Evolutionary conservation across 768 basidiomycete species (phyloP), one percentile per base, ranked within the genome.

Genomic region (Pleurotus djamor): DNA sequence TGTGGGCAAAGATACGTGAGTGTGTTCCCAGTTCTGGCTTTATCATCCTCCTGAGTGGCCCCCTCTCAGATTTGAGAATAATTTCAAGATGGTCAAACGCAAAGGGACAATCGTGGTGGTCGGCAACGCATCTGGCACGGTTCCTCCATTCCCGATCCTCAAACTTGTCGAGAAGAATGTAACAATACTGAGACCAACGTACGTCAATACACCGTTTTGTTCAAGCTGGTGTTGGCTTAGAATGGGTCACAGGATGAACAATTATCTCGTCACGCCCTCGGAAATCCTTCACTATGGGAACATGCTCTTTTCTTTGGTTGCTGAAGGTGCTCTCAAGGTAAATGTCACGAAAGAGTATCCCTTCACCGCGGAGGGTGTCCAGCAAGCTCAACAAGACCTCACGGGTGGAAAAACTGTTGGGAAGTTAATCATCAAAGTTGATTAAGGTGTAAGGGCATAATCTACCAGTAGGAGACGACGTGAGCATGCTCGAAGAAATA

Each of bases 1-100:
- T 33, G 94, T 99, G n/a, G 96, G 96, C 1, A 96, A 92, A 76
- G 91, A 94, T 70, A 98, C 95, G 83, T 96, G 73, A 59, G 90
- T 79, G 8, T 13, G 37, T 34, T 28, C 21, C 21, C 21, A 28
- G 21, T 28, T 28, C 21, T 28, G 3, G 21, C 21, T 28, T 28
- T 28, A 28, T 28, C 21, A 28, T 28, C 21, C 21, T 28, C 21
- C 43, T 17, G 44, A 34, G 13, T 52, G 33, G 13, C 7, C 49
- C 32, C 21, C 21, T 28, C 3, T 28, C 21, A 91, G 89, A 4
- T 91, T 89, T 68, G 89, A 92, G 61, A 80, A 81, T 61, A 80
- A 96, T 76, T 92, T 96, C 74, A 83, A 87, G 70, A 77, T 94
- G 71, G 79, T 92, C 64, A 84, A 84, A 64, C 80, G 93, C 43